Percentiles rank a stretch among this genome's conserved stretches.
These are phyloP conservation scores for Bipolaris bicolor DNA, from an alignment of 2,329 filamentous ascomycete species.

Conservation along the genomic window DNA sequence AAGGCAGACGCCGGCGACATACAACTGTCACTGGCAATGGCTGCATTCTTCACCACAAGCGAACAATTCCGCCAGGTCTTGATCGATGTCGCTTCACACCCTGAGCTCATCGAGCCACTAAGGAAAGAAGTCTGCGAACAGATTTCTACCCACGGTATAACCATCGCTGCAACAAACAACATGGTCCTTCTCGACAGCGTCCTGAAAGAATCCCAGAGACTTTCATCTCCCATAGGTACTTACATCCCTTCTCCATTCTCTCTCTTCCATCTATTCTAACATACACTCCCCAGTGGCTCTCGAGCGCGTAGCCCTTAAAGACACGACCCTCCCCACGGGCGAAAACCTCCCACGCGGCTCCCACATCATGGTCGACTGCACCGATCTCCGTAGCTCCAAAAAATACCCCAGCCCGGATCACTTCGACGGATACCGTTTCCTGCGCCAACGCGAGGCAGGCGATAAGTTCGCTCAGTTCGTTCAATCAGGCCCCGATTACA, in stretches of 20 bases:
- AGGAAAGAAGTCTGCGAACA: background rate
- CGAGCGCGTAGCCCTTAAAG: background rate
- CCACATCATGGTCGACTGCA: background rate
- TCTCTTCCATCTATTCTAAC: background rate
- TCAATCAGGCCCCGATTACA: background rate
- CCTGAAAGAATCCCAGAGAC: slow-evolving; percentile 2
- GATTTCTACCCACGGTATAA: background rate
- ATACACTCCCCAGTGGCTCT: background rate
- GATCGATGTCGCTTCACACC: slow-evolving; percentile 1
- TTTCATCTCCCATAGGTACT: background rate
- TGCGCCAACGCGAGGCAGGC: background rate
- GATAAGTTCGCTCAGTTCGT: background rate
- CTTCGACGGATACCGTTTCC: background rate
- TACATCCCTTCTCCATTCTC: no score
- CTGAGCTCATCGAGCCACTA: background rate
- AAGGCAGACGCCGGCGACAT: slow-evolving; percentile 2
- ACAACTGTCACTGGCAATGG: slow-evolving; percentile 1
- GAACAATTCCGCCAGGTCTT: slow-evolving; percentile 2
- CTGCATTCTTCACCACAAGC: slow-evolving; percentile 1
- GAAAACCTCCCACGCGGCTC: background rate
- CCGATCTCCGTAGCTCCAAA: background rate
- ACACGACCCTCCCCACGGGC: background rate
- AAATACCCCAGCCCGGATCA: background rate
- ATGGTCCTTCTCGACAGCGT: slow-evolving; percentile 7
- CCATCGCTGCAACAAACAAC: background rate